Evolutionary conservation across 2,329 filamentous ascomycete species (phyloP).

Genomic region (Westerdykella aurantiaca): DNA sequence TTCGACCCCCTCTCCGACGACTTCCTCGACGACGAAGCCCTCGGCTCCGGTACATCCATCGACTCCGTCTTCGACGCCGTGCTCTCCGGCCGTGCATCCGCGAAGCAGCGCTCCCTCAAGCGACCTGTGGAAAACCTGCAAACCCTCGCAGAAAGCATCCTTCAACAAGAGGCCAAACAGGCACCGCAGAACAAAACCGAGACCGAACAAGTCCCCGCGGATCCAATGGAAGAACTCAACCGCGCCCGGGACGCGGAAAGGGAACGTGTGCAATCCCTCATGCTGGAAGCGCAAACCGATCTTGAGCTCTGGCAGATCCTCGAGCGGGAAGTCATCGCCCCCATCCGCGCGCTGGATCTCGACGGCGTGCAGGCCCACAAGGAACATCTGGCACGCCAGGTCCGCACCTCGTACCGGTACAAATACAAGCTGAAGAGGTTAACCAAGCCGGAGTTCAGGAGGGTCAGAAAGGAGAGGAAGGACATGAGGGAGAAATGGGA

Average conservation of each 20-base stretch:
- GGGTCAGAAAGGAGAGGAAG: not conserved
- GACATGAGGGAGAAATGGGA: conserved; percentile 1
- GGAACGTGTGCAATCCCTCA: conserved; percentile 48
- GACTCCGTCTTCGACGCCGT: conserved; percentile 30
- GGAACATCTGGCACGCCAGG: not conserved
- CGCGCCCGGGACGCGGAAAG: conserved; percentile 39
- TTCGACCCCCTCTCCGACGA: conserved; percentile 8
- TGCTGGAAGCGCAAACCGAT: conserved; percentile 56
- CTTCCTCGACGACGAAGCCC: conserved; percentile 12
- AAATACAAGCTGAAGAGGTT: conserved; percentile 2
- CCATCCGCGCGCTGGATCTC: conserved; percentile 54
- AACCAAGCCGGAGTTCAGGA: not conserved
- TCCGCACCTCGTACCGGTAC: not conserved
- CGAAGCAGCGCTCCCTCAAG: conserved; percentile 3
- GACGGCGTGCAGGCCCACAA: conserved; percentile 11
- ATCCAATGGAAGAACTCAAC: conserved; percentile 5
- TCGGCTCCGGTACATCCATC: conserved; percentile 7
- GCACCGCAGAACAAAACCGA: not conserved
- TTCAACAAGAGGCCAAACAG: conserved; percentile 6
- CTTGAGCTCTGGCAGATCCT: conserved; percentile 61
- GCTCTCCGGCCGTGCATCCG: conserved; percentile 11
- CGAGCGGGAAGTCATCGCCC: conserved; percentile 60
- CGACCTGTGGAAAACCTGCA: conserved; percentile 8
- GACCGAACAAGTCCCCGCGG: conserved; percentile 5
- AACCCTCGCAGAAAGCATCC: conserved; percentile 13